Base-by-base conservation (phyloP, 495 filamentous ascomycete species). In the Penicillium parvum region DNA sequence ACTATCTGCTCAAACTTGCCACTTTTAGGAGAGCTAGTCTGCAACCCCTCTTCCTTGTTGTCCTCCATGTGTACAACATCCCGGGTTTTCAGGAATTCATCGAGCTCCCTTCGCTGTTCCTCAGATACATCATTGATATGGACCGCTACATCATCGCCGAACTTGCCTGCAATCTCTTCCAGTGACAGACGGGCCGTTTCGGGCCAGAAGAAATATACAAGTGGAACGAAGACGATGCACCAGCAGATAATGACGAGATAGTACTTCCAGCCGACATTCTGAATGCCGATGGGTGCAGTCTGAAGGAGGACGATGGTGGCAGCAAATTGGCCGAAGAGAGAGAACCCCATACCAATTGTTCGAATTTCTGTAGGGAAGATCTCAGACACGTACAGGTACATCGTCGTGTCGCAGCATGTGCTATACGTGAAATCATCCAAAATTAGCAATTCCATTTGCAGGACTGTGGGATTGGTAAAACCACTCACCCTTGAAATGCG, bases 101-200 rank as follows among this genome's bases (percentile, higher is more conserved):
- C 53, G 9, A 63, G 40, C 11, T 42, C 43, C 21, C 57, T 50
- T 17, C 59, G 58, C 34, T 65, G 59, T 25, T 63, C 62, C n/a
- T 65, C 62, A 2, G 60, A 57, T 0, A 50, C 50, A 34, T 59
- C 55, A 11, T 57, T 63, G 12, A 68, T 34, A 11, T 64, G 42
- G 12, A 69, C 61, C 5, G 63, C 65, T 12, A 69, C 65, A 32
- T 69, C 59, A 32, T 69, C 65, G n/a, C 63, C 65, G 21, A 69
- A 69, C 30, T 60, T 61, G 42, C 54, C 52, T 10, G 68, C 71
- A 25, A 75, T 69, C 36, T 75, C 72, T 38, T 75, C 72, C 7
- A 74, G 52, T 0, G 71, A 77, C 40, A 74, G 52, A 1, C 70
- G 72, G 30, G 76, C 78, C 1, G 77, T 79, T 47, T 81, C 76